Conservation (phyloP, 208 protist species). For the Acanthamoeba lenticulata region DNA sequence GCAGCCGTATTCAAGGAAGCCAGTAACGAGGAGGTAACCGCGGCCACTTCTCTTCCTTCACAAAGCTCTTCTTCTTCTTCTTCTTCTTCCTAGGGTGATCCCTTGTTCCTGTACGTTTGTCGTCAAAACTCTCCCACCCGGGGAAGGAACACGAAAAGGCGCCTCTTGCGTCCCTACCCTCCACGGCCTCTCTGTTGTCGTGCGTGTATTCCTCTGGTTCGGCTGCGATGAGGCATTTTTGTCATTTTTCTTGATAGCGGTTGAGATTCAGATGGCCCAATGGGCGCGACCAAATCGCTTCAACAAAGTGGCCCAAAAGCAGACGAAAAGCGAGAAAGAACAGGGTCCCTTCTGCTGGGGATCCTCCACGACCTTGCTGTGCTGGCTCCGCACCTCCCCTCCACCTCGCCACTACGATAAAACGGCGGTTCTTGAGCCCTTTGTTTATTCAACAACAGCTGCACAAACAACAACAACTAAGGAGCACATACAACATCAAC, state of each 20-base stretch:
- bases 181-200: too few species aligned
- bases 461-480: not conserved
- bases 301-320: not conserved
- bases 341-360: not conserved
- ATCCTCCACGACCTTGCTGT: not conserved
- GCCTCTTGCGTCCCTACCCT: too few species aligned
- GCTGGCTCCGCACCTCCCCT: not conserved
- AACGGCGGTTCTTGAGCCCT: not conserved
- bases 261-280: not conserved
- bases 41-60: not conserved
- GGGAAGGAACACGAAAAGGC: too few species aligned
- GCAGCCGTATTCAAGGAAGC: not conserved
- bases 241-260: not conserved
- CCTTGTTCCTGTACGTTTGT: too few species aligned
- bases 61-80: not conserved
- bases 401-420: not conserved
- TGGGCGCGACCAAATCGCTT: not conserved
- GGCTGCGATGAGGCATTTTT: not conserved
- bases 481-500: not conserved
- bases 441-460: not conserved
- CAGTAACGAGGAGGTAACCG: not conserved
- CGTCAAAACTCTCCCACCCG: too few species aligned
- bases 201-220: too few species aligned
- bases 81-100: not conserved
- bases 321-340: constrained; percentile 23